Evolutionary conservation across 2,329 filamentous ascomycete species (phyloP), one percentile per base, ranked within the genome.

Genomic region (Penicillium janthinellum): DNA sequence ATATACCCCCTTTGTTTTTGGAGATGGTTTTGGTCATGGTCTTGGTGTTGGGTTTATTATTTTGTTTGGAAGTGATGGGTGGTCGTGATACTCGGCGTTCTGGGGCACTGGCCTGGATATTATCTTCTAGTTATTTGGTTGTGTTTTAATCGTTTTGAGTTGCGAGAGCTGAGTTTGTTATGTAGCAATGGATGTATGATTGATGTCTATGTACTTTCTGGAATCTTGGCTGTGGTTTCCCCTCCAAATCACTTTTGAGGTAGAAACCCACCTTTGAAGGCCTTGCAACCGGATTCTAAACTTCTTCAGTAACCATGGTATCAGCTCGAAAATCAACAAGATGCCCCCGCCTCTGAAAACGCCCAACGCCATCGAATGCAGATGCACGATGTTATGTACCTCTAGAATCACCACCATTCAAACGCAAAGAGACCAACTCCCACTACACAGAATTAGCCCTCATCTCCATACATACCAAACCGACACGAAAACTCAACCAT

Each of bases 1-100:
- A 59, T 64, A 61, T 65, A 64, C 64, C 64, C 64, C 54, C 50
- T 45, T 50, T 48, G 42, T 48, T 51, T 57, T 35, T 31, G 59
- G 47, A 48, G 41, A 45, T 38, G 41, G 35, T 55, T 31, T 38
- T 17, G 28, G 38, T 28, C 42, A n/a, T 31, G n/a, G 47, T 17
- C 22, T 50, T 35, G n/a, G 31, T 10, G 31, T 31, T 31, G 6
- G 31, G 31, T 8, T 10, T 31, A 31, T 31, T 31, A 10, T 31
- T 31, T 10, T 31, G 6, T 31, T 31, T 31, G 7, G 6, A 31
- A 31, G 31, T 31, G 8, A 38, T 50, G n/a, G 47, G 15, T 15
- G 25, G 11, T 31, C 10, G 15, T 28, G 25, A 15, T 2, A 39
- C 14, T 44, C 11, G 20, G 12, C 20, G 11, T 22, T 44, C 20